Evolutionary conservation across 2,329 filamentous ascomycete genomes (phyloP), one percentile per base, ranked within the genome.

Genomic region (Aspergillus terreus): DNA sequence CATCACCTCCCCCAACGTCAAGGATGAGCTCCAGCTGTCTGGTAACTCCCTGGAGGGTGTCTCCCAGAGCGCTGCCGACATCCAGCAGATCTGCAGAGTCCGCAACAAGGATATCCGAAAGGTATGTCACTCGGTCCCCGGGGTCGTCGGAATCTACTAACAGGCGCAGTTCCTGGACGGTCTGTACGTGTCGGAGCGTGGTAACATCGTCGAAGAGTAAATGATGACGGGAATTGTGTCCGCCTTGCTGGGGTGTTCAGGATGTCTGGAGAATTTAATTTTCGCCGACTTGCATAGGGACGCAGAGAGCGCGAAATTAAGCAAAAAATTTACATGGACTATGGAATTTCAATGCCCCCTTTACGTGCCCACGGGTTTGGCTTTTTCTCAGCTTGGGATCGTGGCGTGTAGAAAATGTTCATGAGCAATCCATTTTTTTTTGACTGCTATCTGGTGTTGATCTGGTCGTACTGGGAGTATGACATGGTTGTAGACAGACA

Each of bases 71-170:
- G 94, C 94, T 65, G 94, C 94, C 79, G 94, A 99, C 78, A 96
- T 99, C 77, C 94, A 99, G 84, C 94, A 99, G 81, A 92, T 94
- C 80, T 99, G 94, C 91, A 86, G 86, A 81, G 94, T 99, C 79
- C 87, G 91, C 78, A 99, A 99, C 90, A 99, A 99, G 91, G 94
- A 99, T 96, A 99, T 99, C 83, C 91, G 95, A 82, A 96, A 96
- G 88, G 88, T 91, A 73, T 65, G 78, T 23, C 23, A 23, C 23
- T 23, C 23, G 23, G 23, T 23, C 3, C 19, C 11, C 1, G 33
- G 11, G 33, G 11, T 42, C 30, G 40, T 14, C 32, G 4, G 3
- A 35, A 30, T 9, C 11, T 14, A 32, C 49, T 51, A 42, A 51
- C 50, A 11, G 4, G 9, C 6, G 21, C 27, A 95, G 90, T 99